These are phyloP conservation scores for Neurospora africana DNA, from an alignment of 495 filamentous ascomycete species.

Conservation along the genomic window DNA sequence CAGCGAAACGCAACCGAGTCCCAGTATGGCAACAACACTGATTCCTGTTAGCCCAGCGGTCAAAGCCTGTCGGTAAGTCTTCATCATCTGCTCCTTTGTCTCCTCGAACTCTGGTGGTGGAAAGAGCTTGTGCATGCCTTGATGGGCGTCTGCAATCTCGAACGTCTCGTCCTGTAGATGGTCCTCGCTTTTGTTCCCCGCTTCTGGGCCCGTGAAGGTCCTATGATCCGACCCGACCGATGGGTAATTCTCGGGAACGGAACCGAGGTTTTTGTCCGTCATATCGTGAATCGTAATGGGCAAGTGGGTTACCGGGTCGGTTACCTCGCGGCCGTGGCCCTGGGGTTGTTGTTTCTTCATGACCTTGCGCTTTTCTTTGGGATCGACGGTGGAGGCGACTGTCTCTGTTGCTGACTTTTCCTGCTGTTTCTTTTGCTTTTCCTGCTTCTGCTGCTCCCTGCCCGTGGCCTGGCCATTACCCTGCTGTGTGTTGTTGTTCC, in stretches of 20 bases:
- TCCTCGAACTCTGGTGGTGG: slow-evolving; percentile 49
- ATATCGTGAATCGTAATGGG: slow-evolving; percentile 55
- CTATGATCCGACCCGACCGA: slow-evolving; percentile 29
- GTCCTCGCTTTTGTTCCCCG: slow-evolving; percentile 33
- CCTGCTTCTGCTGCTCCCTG: slow-evolving; percentile 5
- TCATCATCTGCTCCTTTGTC: slow-evolving; percentile 36
- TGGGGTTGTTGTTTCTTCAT: slow-evolving; percentile 42
- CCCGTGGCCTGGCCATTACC: background rate
- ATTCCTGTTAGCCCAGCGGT: background rate
- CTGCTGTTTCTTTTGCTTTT: slow-evolving; percentile 12
- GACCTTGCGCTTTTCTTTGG: slow-evolving; percentile 47
- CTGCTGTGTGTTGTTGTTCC: slow-evolving; percentile 5
- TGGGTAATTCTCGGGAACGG: slow-evolving; percentile 44
- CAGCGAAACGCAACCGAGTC: background rate
- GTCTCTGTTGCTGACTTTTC: slow-evolving; percentile 44
- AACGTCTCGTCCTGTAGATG: slow-evolving; percentile 36
- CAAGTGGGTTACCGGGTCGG: slow-evolving; percentile 61
- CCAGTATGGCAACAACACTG: background rate
- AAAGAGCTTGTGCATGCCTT: slow-evolving; percentile 47
- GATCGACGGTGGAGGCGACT: slow-evolving; percentile 34
- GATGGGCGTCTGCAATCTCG: slow-evolving; percentile 36
- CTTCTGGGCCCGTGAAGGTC: slow-evolving; percentile 37
- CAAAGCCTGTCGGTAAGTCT: slow-evolving; percentile 32
- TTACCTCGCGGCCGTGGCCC: slow-evolving; percentile 51
- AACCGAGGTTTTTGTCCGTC: slow-evolving; percentile 46